phyloP scores from a whole-genome alignment of 306 rosid genomes.

The Lathyrus tuberosus region DNA sequence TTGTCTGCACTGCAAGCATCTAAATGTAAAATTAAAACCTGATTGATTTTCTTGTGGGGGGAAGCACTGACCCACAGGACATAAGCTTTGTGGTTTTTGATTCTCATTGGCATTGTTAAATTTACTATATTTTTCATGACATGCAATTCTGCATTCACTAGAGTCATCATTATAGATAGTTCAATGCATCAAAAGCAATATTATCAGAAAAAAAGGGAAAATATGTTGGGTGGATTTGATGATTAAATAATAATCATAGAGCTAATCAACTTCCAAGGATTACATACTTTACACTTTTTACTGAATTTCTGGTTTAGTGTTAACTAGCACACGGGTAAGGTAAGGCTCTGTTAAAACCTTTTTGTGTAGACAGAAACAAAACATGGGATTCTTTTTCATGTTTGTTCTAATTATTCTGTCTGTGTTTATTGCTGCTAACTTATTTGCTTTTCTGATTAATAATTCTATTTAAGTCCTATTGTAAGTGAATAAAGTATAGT shows the following conservation, averaged over 20 bases:
- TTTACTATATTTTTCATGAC: slow-evolving; percentile 43
- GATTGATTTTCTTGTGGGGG: slow-evolving; percentile 43
- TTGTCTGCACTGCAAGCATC: slow-evolving; percentile 53
- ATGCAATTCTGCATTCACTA: slow-evolving; percentile 55
- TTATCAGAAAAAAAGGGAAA: slow-evolving; percentile 35
- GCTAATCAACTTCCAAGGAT: slow-evolving; percentile 41
- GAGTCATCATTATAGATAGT: slow-evolving; percentile 13
- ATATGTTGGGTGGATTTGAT: slow-evolving; percentile 27
- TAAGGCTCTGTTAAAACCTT: slow-evolving; percentile 31
- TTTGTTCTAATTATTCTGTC: slow-evolving; percentile 35
- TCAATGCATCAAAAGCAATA: slow-evolving; percentile 38
- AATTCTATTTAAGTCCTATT: slow-evolving; percentile 5
- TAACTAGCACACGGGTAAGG: slow-evolving; percentile 31
- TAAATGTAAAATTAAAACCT: slow-evolving; percentile 46
- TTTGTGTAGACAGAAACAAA: slow-evolving; percentile 33
- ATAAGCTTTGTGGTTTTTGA: slow-evolving; percentile 43
- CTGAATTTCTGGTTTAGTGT: slow-evolving; percentile 64
- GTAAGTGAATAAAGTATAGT: slow-evolving; percentile 40
- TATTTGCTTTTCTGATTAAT: slow-evolving; percentile 23
- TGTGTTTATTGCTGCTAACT: slow-evolving; percentile 28
- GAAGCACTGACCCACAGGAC: slow-evolving; percentile 48
- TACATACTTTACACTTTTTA: slow-evolving; percentile 45
- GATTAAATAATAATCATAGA: slow-evolving; percentile 41
- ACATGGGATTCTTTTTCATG: slow-evolving; percentile 45
- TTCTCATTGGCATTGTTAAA: slow-evolving; percentile 39